Evolutionary conservation across 495 filamentous ascomycete species (phyloP).

Genomic region (Chlorociboria aeruginascens): DNA sequence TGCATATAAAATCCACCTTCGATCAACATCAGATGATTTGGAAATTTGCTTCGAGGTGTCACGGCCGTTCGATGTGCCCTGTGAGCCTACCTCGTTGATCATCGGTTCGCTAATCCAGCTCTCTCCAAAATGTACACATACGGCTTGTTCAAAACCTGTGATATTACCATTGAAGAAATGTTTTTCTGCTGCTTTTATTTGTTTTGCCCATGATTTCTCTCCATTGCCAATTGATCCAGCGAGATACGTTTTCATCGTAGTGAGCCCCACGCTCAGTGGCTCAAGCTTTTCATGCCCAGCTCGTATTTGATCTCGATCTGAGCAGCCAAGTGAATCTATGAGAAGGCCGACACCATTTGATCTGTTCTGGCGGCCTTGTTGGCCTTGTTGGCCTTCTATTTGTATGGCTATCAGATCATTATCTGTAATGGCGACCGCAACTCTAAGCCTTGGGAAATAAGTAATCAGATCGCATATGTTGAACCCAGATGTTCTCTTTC

Average conservation of each 20-base stretch:
- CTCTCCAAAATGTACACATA: slow-evolving; percentile 23
- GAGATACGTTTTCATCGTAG: slow-evolving; percentile 6
- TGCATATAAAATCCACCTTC: slow-evolving; percentile 39
- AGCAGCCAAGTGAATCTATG: slow-evolving; percentile 58
- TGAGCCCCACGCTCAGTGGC: neutral
- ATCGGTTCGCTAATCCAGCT: no score
- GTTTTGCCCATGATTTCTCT: slow-evolving; percentile 1
- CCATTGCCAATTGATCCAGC: slow-evolving; percentile 4
- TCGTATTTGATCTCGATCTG: slow-evolving; percentile 2
- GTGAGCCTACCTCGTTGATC: no score
- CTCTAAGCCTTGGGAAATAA: slow-evolving; percentile 51
- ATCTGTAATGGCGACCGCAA: slow-evolving; percentile 46
- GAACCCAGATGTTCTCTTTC: slow-evolving; percentile 13
- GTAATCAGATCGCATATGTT: slow-evolving; percentile 35
- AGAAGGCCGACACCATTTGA: slow-evolving; percentile 53
- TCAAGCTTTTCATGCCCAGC: neutral
- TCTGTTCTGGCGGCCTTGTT: slow-evolving; percentile 43
- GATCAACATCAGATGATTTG: slow-evolving; percentile 27
- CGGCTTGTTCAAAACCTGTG: slow-evolving; percentile 38
- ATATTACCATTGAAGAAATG: slow-evolving; percentile 23
- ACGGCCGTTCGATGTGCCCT: slow-evolving; percentile 15
- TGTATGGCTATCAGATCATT: slow-evolving; percentile 49
- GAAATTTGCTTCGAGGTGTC: neutral
- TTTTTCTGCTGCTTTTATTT: slow-evolving; percentile 1
- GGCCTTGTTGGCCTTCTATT: slow-evolving; percentile 45